phyloP scores from a whole-genome alignment of 768 basidiomycete species.

The Psilocybe subaeruginosa region DNA sequence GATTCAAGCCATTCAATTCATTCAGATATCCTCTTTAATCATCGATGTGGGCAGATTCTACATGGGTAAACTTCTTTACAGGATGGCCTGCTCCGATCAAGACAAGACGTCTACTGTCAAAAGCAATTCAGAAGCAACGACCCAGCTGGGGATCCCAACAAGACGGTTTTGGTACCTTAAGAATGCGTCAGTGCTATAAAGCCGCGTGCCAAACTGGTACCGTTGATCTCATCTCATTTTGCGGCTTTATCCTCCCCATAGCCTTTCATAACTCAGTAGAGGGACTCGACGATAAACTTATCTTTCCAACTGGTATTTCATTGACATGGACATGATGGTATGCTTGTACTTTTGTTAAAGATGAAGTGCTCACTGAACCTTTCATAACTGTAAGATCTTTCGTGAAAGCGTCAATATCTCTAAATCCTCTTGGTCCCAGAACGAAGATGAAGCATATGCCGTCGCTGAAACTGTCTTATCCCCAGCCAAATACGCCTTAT shows the following conservation, averaged over 20 bases:
- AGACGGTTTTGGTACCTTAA: slow-evolving; percentile 13
- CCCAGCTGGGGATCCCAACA: slow-evolving; percentile 7
- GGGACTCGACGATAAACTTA: neutral
- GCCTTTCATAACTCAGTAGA: neutral
- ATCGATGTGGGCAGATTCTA: neutral
- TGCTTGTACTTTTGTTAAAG: neutral
- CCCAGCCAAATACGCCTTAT: slow-evolving; percentile 33
- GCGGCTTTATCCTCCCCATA: neutral
- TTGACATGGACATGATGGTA: neutral
- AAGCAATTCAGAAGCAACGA: slow-evolving; percentile 4
- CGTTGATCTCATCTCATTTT: slow-evolving; percentile 2
- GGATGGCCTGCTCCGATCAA: slow-evolving; percentile 8
- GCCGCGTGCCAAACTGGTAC: neutral
- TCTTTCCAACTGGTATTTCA: neutral
- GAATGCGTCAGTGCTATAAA: slow-evolving; percentile 12
- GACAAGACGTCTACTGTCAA: slow-evolving; percentile 9
- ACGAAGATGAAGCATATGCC: slow-evolving; percentile 7
- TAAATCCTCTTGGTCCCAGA: neutral
- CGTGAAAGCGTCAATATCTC: slow-evolving; percentile 5
- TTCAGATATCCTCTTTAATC: neutral
- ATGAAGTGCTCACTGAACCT: neutral
- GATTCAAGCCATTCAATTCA: slow-evolving; percentile 5
- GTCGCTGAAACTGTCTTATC: slow-evolving; percentile 27
- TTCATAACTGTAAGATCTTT: neutral
- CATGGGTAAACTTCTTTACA: slow-evolving; percentile 10